phyloP scores from a whole-genome alignment of 257 asterid species.

The Pogostemon cablin region DNA sequence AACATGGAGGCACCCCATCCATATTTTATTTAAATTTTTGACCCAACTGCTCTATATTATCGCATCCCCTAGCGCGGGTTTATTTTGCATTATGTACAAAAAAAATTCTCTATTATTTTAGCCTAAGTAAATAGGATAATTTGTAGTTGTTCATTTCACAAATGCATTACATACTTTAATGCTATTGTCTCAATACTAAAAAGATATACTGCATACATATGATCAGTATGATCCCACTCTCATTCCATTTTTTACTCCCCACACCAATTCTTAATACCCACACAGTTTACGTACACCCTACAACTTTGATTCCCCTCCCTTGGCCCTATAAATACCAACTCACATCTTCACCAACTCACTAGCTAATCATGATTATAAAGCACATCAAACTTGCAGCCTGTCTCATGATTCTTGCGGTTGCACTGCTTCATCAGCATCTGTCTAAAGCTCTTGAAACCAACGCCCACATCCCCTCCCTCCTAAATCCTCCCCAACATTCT shows the following conservation, averaged over 20 bases:
- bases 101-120: too few relatives aligned
- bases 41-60: too few relatives aligned
- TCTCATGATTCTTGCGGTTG: slow-evolving; percentile 34
- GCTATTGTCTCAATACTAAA: not conserved
- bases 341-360: slow-evolving; percentile 32
- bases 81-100: too few relatives aligned
- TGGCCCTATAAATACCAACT: slow-evolving; percentile 13
- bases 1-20: too few relatives aligned
- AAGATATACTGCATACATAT: slow-evolving; percentile 11
- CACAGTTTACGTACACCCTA: slow-evolving; percentile 23
- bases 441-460: slow-evolving; percentile 18
- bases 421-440: slow-evolving; percentile 23
- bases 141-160: not conserved
- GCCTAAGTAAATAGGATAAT: too few relatives aligned
- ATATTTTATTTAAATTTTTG: too few relatives aligned
- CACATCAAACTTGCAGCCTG: slow-evolving; percentile 14
- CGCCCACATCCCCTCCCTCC: slow-evolving; percentile 35
- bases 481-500: slow-evolving; percentile 38
- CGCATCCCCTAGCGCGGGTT: too few relatives aligned
- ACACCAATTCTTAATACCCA: slow-evolving; percentile 25
- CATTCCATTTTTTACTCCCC: not conserved
- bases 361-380: slow-evolving; percentile 31
- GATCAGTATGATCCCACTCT: slow-evolving; percentile 28
- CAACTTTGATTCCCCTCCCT: too few relatives aligned
- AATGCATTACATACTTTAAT: not conserved